Base-by-base conservation (phyloP, 495 filamentous ascomycete species). In the Penicillium lividum region DNA sequence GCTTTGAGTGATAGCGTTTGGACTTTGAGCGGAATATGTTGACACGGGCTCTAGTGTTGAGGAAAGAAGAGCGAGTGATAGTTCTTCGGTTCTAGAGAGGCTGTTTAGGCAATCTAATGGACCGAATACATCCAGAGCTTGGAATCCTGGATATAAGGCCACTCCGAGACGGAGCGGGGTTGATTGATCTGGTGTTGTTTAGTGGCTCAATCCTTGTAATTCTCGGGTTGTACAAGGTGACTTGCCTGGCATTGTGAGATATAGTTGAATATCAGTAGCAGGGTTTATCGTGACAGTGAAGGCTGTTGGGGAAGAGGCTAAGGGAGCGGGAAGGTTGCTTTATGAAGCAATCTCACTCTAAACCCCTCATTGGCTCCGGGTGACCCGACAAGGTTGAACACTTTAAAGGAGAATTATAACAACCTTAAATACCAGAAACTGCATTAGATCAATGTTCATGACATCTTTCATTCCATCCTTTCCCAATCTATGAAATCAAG, bases 31-130 rank as follows among this genome's bases (percentile, higher is more conserved):
- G 4, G 65, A 43, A 28, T 62, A 53, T 2, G 82, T 82, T 0
- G 69, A 68, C 7, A 87, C 81, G 7, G 83, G 81, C 30, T 77
- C 70, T 0, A 84, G 70, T n/a, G 80, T 82, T 7, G 68, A 30
- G n/a, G 84, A 68, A 18, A 89, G 64, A n/a, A 88, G 57, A 53
- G 61, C 64, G 0, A 89, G 72, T 0, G 62, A 61, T 8, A 76
- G 40, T 29, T 64, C 67, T 4, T 84, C 62, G 0, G 67, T 68
- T 34, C 38, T 46, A 1, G 84, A 79, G 42, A 88, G 75, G 34
- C 77, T 56, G 66, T 87, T 87, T 16, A 90, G 68, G 54, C 74
- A 71, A 62, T 88, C 84, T n/a, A 89, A 68, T 7, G 84, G 85
- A 0, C 86, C 87, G 70, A 84, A 79, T 48, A 76, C 75, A 57